These are phyloP conservation scores for Platanthera guangdongensis DNA, from an alignment of 106 monocot genomes.

Conservation along the genomic window DNA sequence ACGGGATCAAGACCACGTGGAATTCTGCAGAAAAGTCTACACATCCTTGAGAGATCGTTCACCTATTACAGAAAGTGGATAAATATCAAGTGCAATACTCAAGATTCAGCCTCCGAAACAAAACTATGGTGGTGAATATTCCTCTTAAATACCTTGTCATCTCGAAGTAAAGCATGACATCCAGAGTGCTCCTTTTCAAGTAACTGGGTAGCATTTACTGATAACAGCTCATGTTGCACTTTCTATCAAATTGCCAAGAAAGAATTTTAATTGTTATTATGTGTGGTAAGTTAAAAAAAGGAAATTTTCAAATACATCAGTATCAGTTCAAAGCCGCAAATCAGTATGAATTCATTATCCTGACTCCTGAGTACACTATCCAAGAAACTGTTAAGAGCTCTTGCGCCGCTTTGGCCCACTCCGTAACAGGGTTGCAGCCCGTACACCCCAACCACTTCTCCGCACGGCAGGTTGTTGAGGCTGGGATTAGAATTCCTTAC, in stretches of 20 bases:
- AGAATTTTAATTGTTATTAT: neutral
- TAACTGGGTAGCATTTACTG: constrained; percentile 53
- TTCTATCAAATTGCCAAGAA: constrained; percentile 26
- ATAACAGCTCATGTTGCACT: constrained; percentile 77
- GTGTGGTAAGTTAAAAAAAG: neutral
- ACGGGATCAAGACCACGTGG: constrained; percentile 21
- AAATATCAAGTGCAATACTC: neutral
- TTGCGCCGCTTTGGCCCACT: too few species aligned
- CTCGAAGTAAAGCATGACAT: constrained; percentile 65
- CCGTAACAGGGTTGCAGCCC: too few species aligned
- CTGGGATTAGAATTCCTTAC: too few species aligned
- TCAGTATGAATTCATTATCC: neutral
- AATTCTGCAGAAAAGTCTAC: constrained; percentile 24
- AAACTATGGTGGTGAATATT: neutral
- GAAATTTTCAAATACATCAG: neutral
- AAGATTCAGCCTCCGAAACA: neutral
- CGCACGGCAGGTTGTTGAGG: too few species aligned
- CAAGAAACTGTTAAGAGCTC: neutral
- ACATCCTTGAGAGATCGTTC: constrained; percentile 36
- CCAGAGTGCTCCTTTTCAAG: constrained; percentile 88
- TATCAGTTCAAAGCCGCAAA: neutral
- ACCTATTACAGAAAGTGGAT: constrained; percentile 12
- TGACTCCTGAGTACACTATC: too few species aligned
- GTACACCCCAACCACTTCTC: too few species aligned
- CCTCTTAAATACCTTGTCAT: constrained; percentile 42